Conservation (phyloP, 352 stramenopile species). For the Aphanomyces stellatus region DNA sequence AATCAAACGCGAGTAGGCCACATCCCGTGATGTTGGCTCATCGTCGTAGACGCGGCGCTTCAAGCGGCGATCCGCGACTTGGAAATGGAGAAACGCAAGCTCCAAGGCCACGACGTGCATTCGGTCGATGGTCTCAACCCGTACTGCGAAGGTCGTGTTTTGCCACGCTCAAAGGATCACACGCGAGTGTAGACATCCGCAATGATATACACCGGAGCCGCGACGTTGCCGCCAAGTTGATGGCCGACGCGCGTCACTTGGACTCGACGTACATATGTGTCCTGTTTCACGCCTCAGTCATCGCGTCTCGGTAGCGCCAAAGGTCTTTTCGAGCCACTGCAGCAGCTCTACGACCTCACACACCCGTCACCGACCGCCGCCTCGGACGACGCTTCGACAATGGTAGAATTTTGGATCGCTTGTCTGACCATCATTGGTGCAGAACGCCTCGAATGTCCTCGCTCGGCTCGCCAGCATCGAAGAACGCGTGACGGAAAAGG, state of each 20-base stretch:
- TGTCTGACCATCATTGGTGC: background rate
- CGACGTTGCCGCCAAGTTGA: background rate
- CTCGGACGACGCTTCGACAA: background rate
- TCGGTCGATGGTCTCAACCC: background rate
- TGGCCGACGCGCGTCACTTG: background rate
- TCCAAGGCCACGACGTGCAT: background rate
- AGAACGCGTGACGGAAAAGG: conserved; percentile 2
- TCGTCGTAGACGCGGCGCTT: background rate
- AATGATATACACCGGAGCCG: background rate
- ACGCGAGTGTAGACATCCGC: background rate
- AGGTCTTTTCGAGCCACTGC: background rate
- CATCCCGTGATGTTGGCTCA: background rate
- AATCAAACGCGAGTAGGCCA: background rate
- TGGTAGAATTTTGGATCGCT: no score
- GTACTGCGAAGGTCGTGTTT: background rate
- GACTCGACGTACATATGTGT: no score
- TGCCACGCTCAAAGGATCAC: background rate
- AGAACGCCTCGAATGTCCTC: background rate
- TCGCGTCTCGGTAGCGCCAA: background rate
- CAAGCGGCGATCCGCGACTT: background rate
- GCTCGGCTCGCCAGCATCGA: background rate
- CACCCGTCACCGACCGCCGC: background rate
- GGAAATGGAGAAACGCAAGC: background rate
- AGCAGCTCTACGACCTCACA: background rate
- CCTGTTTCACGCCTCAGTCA: no score